These are phyloP conservation scores for Heliosperma pusillum DNA, from an alignment of 148 eudicot genomes.

Conservation along the genomic window DNA sequence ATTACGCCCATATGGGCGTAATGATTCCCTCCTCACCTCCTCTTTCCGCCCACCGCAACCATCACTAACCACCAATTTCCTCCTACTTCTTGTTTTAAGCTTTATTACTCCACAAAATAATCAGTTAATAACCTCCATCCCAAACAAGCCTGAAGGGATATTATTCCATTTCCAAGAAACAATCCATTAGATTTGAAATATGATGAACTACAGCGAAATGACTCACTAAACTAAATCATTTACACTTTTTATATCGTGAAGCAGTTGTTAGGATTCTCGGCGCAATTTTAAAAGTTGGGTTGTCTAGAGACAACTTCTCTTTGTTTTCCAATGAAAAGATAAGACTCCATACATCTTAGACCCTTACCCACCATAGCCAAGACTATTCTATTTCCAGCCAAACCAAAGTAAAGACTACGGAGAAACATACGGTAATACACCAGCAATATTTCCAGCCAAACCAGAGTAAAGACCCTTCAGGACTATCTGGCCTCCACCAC, in stretches of 20 bases:
- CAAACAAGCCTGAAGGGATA: too few species aligned
- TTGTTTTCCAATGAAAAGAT: neutral
- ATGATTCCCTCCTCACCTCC: too few species aligned
- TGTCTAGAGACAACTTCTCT: neutral
- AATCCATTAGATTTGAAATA: neutral
- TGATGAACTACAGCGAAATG: neutral
- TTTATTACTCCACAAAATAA: too few species aligned
- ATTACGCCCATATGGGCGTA: too few species aligned
- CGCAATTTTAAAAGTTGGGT: neutral
- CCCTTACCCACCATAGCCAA: neutral
- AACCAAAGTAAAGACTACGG: neutral
- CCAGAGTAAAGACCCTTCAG: conserved; percentile 94
- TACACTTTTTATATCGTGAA: neutral
- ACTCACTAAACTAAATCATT: neutral
- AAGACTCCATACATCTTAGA: neutral
- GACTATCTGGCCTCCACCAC: conserved; percentile 76
- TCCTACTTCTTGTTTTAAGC: too few species aligned
- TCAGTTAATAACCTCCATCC: too few species aligned
- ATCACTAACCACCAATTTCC: too few species aligned
- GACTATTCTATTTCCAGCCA: neutral
- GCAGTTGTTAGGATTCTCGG: neutral
- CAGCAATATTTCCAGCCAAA: conserved; percentile 90
- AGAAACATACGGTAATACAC: conserved; percentile 85
- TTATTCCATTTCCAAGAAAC: too few species aligned
- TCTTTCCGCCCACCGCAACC: too few species aligned